These are phyloP conservation scores for Auricularia sp. DNA, from an alignment of 768 basidiomycete species.

Conservation along the genomic window DNA sequence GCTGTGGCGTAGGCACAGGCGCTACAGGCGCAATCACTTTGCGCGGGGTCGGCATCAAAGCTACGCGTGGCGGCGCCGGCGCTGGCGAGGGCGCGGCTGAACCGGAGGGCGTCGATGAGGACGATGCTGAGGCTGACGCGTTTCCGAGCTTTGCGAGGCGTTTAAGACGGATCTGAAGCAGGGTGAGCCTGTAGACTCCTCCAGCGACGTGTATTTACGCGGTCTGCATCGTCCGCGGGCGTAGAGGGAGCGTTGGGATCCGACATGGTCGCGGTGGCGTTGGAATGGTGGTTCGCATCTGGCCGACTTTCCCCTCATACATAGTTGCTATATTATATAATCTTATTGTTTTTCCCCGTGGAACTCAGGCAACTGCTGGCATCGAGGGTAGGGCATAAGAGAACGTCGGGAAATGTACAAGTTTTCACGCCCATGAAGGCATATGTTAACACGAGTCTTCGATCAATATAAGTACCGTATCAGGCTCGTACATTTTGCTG, in stretches of 20 bases:
- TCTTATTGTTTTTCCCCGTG: too few relatives aligned
- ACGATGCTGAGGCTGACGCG: conserved; percentile 31
- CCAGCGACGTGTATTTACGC: conserved; percentile 34
- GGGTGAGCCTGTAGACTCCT: neutral
- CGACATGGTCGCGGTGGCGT: neutral
- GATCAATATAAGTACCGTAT: too few relatives aligned
- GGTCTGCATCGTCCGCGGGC: conserved; percentile 59
- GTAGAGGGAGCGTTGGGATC: neutral
- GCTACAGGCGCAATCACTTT: conserved; percentile 19
- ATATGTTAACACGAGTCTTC: too few relatives aligned
- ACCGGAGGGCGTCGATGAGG: conserved; percentile 17
- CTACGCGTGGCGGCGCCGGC: conserved; percentile 30
- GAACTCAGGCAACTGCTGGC: too few relatives aligned
- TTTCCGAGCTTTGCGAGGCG: conserved; percentile 75
- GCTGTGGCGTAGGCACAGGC: conserved; percentile 23
- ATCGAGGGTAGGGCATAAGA: too few relatives aligned
- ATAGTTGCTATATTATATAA: too few relatives aligned
- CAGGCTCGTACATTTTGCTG: too few relatives aligned
- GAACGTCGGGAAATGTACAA: too few relatives aligned
- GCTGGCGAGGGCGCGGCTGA: conserved; percentile 23
- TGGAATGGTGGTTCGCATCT: neutral
- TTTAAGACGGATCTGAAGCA: conserved; percentile 78
- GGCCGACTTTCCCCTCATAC: too few relatives aligned
- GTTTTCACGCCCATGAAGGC: too few relatives aligned
- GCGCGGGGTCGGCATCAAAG: conserved; percentile 16